phyloP scores from a whole-genome alignment of 2,329 filamentous ascomycete species.

The Moelleriella libera region DNA sequence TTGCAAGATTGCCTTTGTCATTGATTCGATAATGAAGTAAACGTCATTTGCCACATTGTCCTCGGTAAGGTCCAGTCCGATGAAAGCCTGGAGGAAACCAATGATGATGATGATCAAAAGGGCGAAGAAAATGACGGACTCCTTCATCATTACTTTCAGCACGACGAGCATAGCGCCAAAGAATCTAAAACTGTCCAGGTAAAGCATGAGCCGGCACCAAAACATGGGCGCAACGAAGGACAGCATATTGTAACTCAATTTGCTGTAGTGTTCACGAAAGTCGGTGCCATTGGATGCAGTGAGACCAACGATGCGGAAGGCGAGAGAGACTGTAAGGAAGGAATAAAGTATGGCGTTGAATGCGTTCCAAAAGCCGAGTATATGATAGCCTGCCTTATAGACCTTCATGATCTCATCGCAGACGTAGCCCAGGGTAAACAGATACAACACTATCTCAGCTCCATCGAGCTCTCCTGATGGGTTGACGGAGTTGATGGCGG shows the following conservation, averaged over 20 bases:
- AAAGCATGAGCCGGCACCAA: conserved; percentile 84
- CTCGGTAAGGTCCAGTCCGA: conserved; percentile 78
- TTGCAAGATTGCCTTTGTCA: conserved; percentile 85
- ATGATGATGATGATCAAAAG: conserved; percentile 71
- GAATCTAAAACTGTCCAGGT: conserved; percentile 86
- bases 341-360: conserved; percentile 80
- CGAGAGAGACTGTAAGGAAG: conserved; percentile 64
- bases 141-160: conserved; percentile 87
- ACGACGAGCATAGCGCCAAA: conserved; percentile 98
- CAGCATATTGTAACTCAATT: conserved; percentile 83
- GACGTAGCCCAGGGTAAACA: conserved; percentile 84
- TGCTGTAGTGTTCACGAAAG: conserved; percentile 50
- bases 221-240: conserved; percentile 94
- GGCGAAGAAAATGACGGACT: conserved; percentile 92
- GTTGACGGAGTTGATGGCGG: conserved; percentile 90
- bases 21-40: conserved; percentile 61
- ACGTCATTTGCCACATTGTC: conserved; percentile 55
- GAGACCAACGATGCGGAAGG: conserved; percentile 66
- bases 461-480: conserved; percentile 67
- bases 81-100: conserved; percentile 85
- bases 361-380: conserved; percentile 92
- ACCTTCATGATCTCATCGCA: conserved; percentile 80
- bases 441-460: conserved; percentile 71
- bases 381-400: conserved; percentile 85
- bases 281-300: conserved; percentile 35